Conservation (phyloP, 1,139 yeast species). For the Candida dubliniensis region DNA sequence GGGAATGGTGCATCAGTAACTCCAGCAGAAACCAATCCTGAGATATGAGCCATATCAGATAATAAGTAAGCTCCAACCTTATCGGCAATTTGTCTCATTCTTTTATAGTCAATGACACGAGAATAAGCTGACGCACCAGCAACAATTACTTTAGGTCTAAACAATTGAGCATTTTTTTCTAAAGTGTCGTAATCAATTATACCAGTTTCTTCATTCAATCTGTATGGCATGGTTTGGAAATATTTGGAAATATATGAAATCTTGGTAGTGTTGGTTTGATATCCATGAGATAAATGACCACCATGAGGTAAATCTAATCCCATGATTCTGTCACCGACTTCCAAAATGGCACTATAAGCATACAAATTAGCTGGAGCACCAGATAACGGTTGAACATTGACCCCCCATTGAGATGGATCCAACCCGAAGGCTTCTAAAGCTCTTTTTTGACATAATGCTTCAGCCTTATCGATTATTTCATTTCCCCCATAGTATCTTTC, state of each 20-base stretch:
- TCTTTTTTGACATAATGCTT: conserved; percentile 86
- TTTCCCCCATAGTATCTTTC: conserved; percentile 98
- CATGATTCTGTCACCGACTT: conserved; percentile 92
- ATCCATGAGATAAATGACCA: conserved; percentile 95
- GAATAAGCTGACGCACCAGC: conserved; percentile 98
- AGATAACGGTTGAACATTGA: conserved; percentile 88
- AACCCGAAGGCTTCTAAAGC: conserved; percentile 84
- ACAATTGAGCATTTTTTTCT: conserved; percentile 78
- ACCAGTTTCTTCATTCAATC: conserved; percentile 82
- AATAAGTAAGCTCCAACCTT: conserved; percentile 89
- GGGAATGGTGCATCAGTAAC: conserved; percentile 93
- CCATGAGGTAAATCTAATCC: conserved; percentile 97
- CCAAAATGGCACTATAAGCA: conserved; percentile 85
- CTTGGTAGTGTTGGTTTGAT: conserved; percentile 85
- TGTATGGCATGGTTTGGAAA: conserved; percentile 96
- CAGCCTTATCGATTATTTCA: conserved; percentile 89
- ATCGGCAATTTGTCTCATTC: conserved; percentile 88
- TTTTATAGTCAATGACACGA: conserved; percentile 83
- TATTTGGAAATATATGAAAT: conserved; percentile 89
- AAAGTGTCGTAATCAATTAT: conserved; percentile 87
- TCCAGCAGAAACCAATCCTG: conserved; percentile 91
- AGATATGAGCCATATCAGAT: conserved; percentile 96
- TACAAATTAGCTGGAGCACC: conserved; percentile 97
- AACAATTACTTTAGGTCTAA: conserved; percentile 91
- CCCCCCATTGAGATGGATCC: conserved; percentile 86